Evolutionary conservation across 2,329 filamentous ascomycete species (phyloP).

Genomic region (Botryotinia calthae): DNA sequence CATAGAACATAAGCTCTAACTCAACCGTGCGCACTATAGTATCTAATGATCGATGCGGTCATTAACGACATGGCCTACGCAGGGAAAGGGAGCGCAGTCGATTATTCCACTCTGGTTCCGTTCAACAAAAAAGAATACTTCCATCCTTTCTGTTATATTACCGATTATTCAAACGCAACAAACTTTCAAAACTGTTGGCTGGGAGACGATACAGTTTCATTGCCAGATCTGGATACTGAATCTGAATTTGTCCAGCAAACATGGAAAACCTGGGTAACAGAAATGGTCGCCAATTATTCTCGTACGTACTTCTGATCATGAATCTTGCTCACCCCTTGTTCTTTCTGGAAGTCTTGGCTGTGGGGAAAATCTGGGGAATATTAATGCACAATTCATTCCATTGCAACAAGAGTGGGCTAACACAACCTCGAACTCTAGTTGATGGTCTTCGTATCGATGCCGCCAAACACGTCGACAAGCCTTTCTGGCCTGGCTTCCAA

Average conservation of each 20-base stretch:
- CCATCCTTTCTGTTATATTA: conserved; percentile 29
- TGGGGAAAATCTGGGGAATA: conserved; percentile 4
- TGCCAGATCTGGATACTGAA: conserved; percentile 44
- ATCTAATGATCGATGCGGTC: conserved; percentile 48
- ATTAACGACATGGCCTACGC: conserved; percentile 46
- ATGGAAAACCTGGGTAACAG: conserved; percentile 25
- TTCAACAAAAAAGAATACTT: conserved; percentile 27
- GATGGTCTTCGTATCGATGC: conserved; percentile 51
- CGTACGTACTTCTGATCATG: conserved; percentile 38
- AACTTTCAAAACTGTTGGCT: conserved; percentile 32
- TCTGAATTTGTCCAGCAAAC: conserved; percentile 18
- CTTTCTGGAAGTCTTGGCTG: conserved; percentile 1
- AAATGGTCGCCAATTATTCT: conserved; percentile 28
- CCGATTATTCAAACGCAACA: conserved; percentile 40
- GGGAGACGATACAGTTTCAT: conserved; percentile 43
- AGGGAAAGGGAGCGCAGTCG: conserved; percentile 18
- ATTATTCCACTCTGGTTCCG: conserved; percentile 26
- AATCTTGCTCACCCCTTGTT: conserved; percentile 47
- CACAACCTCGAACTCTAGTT: conserved; percentile 24
- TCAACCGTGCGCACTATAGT: conserved; percentile 34
- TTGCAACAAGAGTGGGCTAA: background rate
- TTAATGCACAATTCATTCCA: conserved; percentile 49
- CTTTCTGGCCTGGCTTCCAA: conserved; percentile 56
- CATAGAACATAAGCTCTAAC: background rate
- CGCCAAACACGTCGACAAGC: conserved; percentile 46